Percentiles rank a stretch among this genome's conserved stretches.
phyloP scores from a whole-genome alignment of 495 filamentous ascomycete genomes.

The Schizothecium vesticola region DNA sequence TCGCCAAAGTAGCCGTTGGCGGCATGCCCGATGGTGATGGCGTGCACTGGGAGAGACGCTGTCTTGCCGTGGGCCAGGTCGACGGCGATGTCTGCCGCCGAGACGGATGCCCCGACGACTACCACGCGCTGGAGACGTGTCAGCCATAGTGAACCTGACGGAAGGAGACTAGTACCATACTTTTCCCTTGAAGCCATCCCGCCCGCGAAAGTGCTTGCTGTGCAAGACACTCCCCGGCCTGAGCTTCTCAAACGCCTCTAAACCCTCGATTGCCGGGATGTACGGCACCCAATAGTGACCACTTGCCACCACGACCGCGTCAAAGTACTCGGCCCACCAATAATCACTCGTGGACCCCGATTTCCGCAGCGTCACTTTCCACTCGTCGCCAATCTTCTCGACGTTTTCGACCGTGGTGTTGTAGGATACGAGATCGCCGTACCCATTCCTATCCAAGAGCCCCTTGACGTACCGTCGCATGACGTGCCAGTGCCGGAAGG shows the following conservation, averaged over 20 bases:
- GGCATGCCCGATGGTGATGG: conserved; percentile 29
- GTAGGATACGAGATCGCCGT: conserved; percentile 32
- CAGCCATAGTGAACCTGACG: not conserved
- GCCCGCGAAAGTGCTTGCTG: conserved; percentile 59
- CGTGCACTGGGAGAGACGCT: conserved; percentile 27
- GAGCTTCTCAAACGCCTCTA: conserved; percentile 34
- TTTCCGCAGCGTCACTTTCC: conserved; percentile 33
- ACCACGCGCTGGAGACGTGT: conserved; percentile 42
- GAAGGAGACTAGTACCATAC: conserved; percentile 2
- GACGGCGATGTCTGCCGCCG: conserved; percentile 67
- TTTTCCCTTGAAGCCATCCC: conserved; percentile 52
- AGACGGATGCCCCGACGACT: conserved; percentile 66
- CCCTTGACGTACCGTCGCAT: conserved; percentile 31
- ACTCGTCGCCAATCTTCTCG: conserved; percentile 30
- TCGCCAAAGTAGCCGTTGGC: conserved; percentile 50
- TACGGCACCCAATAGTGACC: conserved; percentile 68
- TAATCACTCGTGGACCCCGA: conserved; percentile 28
- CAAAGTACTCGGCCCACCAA: conserved; percentile 47
- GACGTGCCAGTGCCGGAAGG: conserved; percentile 34
- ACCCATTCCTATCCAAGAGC: conserved; percentile 29
- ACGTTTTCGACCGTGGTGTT: conserved; percentile 36
- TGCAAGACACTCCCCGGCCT: conserved; percentile 54
- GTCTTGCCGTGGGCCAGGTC: conserved; percentile 49
- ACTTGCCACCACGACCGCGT: conserved; percentile 67
- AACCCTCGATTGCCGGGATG: conserved; percentile 56